Conservation (phyloP, 1,284 basidiomycete species). For the Fomitopsis betulina region DNA sequence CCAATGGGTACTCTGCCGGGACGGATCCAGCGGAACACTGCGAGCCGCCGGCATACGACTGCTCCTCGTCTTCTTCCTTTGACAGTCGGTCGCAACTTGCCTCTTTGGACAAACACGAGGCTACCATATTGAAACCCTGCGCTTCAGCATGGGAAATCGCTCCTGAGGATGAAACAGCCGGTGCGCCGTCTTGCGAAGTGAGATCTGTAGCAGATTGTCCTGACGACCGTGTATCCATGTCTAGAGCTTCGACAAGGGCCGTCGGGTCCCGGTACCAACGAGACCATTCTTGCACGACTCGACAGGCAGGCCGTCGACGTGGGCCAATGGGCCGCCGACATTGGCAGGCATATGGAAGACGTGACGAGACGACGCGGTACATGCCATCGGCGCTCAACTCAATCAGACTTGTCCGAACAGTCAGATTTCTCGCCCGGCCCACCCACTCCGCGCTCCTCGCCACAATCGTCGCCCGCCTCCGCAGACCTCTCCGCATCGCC, state of each 20-base stretch:
- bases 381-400: neutral
- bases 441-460: conserved; percentile 2
- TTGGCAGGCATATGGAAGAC: neutral
- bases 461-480: neutral
- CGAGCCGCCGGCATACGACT: conserved; percentile 2
- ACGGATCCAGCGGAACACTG: neutral
- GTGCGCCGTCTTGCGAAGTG: neutral
- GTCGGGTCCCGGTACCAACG: neutral
- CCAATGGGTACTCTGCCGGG: neutral
- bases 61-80: neutral
- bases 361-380: neutral
- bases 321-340: neutral
- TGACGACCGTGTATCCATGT: neutral
- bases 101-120: neutral
- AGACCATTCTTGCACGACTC: neutral
- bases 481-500: neutral
- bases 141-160: neutral
- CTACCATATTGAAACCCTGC: neutral
- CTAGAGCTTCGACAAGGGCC: neutral
- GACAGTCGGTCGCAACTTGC: neutral
- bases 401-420: neutral
- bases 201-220: neutral
- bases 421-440: conserved; percentile 4
- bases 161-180: neutral
- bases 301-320: neutral